phyloP scores from a whole-genome alignment of 106 monocot genomes.

The Dioscorea alata region DNA sequence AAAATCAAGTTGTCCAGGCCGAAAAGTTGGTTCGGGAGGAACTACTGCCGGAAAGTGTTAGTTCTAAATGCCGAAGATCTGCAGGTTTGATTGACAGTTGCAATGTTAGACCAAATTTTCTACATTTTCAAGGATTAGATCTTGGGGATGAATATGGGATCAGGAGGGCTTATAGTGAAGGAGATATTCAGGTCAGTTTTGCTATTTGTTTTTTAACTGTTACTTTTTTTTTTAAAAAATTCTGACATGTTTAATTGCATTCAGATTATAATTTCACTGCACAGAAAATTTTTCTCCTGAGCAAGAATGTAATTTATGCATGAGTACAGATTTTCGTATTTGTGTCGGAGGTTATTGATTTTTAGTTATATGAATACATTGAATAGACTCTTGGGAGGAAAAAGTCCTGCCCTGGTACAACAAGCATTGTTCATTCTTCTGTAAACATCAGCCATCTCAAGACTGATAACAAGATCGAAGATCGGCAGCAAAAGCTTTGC shows the following conservation, averaged over 20 bases:
- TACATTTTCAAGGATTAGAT: slow-evolving; percentile 47
- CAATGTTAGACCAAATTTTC: slow-evolving; percentile 32
- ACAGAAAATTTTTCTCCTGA: not conserved
- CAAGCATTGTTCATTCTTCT: not conserved
- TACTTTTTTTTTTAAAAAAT: too few species aligned
- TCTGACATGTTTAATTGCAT: not conserved
- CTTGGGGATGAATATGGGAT: slow-evolving; percentile 17
- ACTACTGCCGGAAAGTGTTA: slow-evolving; percentile 55
- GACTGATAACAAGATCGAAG: slow-evolving; percentile 27
- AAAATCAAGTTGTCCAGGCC: slow-evolving; percentile 11
- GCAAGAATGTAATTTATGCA: not conserved
- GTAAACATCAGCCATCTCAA: not conserved
- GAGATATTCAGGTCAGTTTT: slow-evolving; percentile 39
- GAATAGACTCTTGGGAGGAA: slow-evolving; percentile 26
- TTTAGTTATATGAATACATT: slow-evolving; percentile 14
- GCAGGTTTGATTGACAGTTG: slow-evolving; percentile 28
- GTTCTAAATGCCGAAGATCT: slow-evolving; percentile 44
- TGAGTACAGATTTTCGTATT: not conserved
- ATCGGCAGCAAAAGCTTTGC: slow-evolving; percentile 74
- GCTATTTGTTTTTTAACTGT: too few species aligned
- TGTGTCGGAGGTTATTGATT: slow-evolving; percentile 14
- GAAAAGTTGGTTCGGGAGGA: slow-evolving; percentile 16
- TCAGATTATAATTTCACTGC: not conserved
- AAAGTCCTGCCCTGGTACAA: slow-evolving; percentile 2
- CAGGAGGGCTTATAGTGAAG: slow-evolving; percentile 32